A percentile compares a stretch with the other conserved stretches of the same genome.
Conservation (phyloP, 768 basidiomycete species). For the Porpolomopsis calyptriformis region DNA sequence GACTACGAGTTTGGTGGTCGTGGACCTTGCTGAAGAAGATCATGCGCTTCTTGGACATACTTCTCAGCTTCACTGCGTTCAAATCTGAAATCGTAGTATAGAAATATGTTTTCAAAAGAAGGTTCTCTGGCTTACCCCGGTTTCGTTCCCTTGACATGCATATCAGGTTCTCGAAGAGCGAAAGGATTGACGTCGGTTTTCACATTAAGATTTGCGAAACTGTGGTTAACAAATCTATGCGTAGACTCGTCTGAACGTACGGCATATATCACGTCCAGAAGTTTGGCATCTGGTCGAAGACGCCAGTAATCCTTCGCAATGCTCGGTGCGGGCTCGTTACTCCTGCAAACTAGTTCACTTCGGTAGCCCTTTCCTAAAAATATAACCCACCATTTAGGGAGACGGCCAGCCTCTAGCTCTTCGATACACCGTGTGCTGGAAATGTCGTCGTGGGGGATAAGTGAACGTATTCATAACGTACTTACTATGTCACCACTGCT, state of each 20-base stretch:
- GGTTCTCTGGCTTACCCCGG: slow-evolving; percentile 44
- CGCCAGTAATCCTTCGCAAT: slow-evolving; percentile 98
- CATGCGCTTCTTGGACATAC: slow-evolving; percentile 53
- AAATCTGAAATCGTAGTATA: slow-evolving; percentile 35
- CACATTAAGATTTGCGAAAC: slow-evolving; percentile 74
- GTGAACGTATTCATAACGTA: slow-evolving; percentile 9
- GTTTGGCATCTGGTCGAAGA: slow-evolving; percentile 54
- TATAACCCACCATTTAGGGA: slow-evolving; percentile 62
- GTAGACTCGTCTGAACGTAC: slow-evolving; percentile 90
- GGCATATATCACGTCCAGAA: slow-evolving; percentile 84
- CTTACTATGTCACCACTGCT: slow-evolving; percentile 84
- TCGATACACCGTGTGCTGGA: slow-evolving; percentile 67
- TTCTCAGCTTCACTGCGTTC: slow-evolving; percentile 55
- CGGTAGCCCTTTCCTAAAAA: not conserved
- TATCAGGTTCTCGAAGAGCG: slow-evolving; percentile 79
- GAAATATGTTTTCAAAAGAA: not conserved
- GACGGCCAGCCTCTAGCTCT: slow-evolving; percentile 70
- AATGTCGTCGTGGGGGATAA: not conserved
- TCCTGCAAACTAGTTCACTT: slow-evolving; percentile 30
- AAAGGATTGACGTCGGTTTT: slow-evolving; percentile 82
- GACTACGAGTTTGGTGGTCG: not conserved
- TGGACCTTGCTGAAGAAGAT: slow-evolving; percentile 31
- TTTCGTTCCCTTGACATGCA: slow-evolving; percentile 69
- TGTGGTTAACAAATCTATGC: slow-evolving; percentile 94
- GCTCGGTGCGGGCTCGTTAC: slow-evolving; percentile 61